Evolutionary conservation across 2,329 filamentous ascomycete genomes (phyloP).

Genomic region (Fusarium sublunatum): DNA sequence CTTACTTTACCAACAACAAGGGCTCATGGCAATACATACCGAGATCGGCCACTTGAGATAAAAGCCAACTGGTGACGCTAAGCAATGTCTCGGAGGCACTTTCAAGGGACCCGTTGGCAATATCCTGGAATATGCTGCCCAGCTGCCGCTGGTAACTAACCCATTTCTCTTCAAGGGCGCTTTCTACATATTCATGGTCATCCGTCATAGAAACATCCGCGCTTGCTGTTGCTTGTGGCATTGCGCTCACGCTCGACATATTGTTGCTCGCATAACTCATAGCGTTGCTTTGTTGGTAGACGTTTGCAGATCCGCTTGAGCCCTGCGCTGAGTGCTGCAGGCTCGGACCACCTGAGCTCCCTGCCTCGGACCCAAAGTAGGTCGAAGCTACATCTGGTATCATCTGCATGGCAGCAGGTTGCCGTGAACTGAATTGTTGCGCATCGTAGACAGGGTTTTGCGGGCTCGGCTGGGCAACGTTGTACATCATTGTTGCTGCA

Average conservation of each 20-base stretch:
- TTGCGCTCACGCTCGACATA: constrained; percentile 60
- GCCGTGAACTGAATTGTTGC: constrained; percentile 79
- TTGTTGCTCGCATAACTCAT: constrained; percentile 61
- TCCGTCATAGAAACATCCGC: constrained; percentile 62
- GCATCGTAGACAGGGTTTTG: constrained; percentile 79
- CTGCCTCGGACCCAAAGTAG: constrained; percentile 69
- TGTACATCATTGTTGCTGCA: constrained; percentile 78
- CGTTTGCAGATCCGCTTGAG: constrained; percentile 62
- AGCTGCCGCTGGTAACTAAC: constrained; percentile 71
- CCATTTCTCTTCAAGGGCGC: constrained; percentile 75
- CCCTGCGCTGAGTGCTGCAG: constrained; percentile 63
- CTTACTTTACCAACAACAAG: not conserved
- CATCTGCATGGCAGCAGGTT: constrained; percentile 81
- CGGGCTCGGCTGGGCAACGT: constrained; percentile 72
- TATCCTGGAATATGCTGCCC: constrained; percentile 76
- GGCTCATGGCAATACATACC: constrained; percentile 55
- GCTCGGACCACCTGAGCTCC: constrained; percentile 64
- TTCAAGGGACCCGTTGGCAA: constrained; percentile 65
- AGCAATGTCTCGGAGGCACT: constrained; percentile 64
- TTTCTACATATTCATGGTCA: constrained; percentile 67
- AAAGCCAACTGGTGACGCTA: constrained; percentile 65
- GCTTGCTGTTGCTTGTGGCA: constrained; percentile 54
- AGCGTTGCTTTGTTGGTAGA: constrained; percentile 74
- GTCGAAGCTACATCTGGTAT: constrained; percentile 67
- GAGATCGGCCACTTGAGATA: constrained; percentile 65